Conservation (phyloP, 495 filamentous ascomycete genomes). For the Penicillium samsonianum region DNA sequence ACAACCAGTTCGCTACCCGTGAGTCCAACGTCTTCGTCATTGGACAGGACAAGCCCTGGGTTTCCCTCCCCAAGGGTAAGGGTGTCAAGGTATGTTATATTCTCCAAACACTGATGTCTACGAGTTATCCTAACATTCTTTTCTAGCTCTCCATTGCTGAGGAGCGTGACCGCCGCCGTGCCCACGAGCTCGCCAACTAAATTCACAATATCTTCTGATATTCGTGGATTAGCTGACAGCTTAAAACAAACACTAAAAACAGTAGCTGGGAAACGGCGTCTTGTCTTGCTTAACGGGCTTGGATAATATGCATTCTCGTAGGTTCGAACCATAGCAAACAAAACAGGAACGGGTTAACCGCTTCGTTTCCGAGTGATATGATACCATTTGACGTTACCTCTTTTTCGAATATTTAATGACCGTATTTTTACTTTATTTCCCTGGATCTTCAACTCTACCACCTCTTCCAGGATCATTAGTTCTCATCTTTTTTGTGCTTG, state of each 20-base stretch:
- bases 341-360: slow-evolving; percentile 28
- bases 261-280: slow-evolving; percentile 41
- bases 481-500: background rate
- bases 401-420: slow-evolving; percentile 37
- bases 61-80: slow-evolving; percentile 98
- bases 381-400: slow-evolving; percentile 39
- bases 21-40: slow-evolving; percentile 99
- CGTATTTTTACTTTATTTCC: slow-evolving; percentile 21
- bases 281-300: slow-evolving; percentile 46
- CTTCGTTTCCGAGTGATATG: slow-evolving; percentile 40
- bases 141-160: slow-evolving; percentile 86
- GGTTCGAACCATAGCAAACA: slow-evolving; percentile 40
- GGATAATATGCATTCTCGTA: slow-evolving; percentile 44
- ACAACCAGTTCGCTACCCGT: slow-evolving; percentile 98
- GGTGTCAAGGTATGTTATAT: slow-evolving; percentile 80
- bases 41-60: slow-evolving; percentile 96
- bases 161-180: slow-evolving; percentile 94
- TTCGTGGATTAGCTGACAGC: slow-evolving; percentile 25
- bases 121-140: slow-evolving; percentile 14
- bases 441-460: slow-evolving; percentile 8
- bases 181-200: slow-evolving; percentile 69
- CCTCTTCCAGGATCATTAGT: background rate
- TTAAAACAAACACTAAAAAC: slow-evolving; percentile 37
- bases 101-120: background rate
- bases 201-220: slow-evolving; percentile 30